Percentiles rank a stretch among this genome's conserved stretches.
These are phyloP conservation scores for Isoetes engelmannii DNA, from an alignment of 83 land plant species.

Conservation along the genomic window DNA sequence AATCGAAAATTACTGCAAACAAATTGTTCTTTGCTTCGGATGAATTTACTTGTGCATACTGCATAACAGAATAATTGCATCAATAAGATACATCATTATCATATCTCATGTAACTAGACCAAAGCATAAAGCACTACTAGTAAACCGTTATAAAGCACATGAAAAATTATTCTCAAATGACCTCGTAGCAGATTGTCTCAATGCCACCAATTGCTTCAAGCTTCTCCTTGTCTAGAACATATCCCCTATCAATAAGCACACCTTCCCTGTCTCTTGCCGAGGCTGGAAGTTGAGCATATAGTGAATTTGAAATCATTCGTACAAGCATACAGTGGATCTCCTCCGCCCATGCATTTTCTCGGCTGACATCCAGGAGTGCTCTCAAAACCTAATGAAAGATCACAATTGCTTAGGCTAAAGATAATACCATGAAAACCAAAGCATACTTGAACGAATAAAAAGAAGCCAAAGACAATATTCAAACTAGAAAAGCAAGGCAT, in stretches of 20 bases:
- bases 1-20: constrained; percentile 70
- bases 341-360: constrained; percentile 91
- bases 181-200: constrained; percentile 82
- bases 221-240: constrained; percentile 54
- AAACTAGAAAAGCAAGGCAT: constrained; percentile 14
- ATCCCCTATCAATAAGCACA: constrained; percentile 18
- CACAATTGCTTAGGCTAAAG: neutral
- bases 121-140: too few relatives aligned
- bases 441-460: too few relatives aligned
- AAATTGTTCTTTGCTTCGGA: constrained; percentile 68
- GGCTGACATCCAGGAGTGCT: constrained; percentile 64
- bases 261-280: constrained; percentile 3
- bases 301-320: constrained; percentile 70
- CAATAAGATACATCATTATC: neutral
- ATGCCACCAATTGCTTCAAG: constrained; percentile 81
- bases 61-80: constrained; percentile 24
- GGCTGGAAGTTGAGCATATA: constrained; percentile 39
- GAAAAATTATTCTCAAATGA: neutral
- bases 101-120: neutral
- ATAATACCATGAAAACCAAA: too few relatives aligned
- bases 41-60: constrained; percentile 73
- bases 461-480: neutral
- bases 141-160: too few relatives aligned
- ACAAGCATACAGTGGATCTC: constrained; percentile 80
- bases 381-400: constrained; percentile 53